These are phyloP conservation scores for Chaetomium cochliodes DNA, from an alignment of 495 filamentous ascomycete species.

Conservation along the genomic window DNA sequence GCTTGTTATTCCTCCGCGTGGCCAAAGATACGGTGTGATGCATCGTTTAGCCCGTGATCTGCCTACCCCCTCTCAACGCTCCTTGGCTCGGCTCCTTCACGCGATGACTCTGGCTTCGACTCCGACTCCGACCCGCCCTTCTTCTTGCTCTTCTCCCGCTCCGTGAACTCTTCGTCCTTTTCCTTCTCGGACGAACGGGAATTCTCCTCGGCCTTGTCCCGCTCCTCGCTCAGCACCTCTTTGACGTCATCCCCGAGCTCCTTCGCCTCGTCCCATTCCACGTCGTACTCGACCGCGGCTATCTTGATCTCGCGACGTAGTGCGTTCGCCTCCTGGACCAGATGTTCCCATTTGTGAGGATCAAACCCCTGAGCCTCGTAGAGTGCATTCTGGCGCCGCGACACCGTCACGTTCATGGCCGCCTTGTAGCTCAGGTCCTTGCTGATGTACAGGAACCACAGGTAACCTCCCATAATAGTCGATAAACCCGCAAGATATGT, in stretches of 20 bases:
- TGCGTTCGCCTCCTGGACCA: slow-evolving; percentile 80
- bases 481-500: slow-evolving; percentile 82
- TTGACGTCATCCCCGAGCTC: slow-evolving; percentile 74
- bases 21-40: background rate
- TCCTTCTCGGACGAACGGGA: slow-evolving; percentile 34
- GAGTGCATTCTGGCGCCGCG: slow-evolving; percentile 68
- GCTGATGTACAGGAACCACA: slow-evolving; percentile 94
- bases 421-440: slow-evolving; percentile 82
- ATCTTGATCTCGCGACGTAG: slow-evolving; percentile 76
- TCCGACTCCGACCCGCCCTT: slow-evolving; percentile 28
- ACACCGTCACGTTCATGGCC: slow-evolving; percentile 83
- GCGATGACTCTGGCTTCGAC: slow-evolving; percentile 2
- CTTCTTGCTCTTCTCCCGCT: slow-evolving; percentile 47
- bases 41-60: background rate
- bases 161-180: slow-evolving; percentile 50
- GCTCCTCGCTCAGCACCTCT: slow-evolving; percentile 65
- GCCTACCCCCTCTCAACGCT: background rate
- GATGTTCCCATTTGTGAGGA: slow-evolving; percentile 66
- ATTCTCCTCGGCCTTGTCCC: slow-evolving; percentile 40
- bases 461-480: slow-evolving; percentile 82
- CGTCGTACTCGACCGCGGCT: slow-evolving; percentile 85
- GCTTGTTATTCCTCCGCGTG: too few species aligned
- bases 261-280: slow-evolving; percentile 83
- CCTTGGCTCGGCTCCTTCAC: background rate
- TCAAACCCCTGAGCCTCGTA: slow-evolving; percentile 77